A percentile compares a stretch with the other conserved stretches of the same genome.
Evolutionary conservation across 371 early-diverging fungal species (phyloP).

Genomic region (Coemansia sp.): DNA sequence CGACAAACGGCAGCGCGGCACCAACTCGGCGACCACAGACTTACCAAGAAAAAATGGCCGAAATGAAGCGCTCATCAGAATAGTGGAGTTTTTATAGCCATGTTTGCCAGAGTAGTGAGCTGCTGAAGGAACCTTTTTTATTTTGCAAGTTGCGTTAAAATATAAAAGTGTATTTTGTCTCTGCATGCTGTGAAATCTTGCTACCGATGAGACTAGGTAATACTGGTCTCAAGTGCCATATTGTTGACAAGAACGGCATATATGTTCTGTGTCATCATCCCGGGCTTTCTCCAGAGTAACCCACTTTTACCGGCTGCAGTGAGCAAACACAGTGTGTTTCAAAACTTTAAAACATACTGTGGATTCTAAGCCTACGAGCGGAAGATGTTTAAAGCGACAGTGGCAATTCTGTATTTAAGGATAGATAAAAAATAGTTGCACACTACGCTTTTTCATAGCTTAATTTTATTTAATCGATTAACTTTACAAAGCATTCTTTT

Average conservation of each 20-base stretch:
- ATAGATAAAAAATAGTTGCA: no score
- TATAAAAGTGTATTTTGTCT: conserved; percentile 51
- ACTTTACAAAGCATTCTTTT: no score
- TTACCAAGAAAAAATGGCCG: conserved; percentile 42
- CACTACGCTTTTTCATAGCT: no score
- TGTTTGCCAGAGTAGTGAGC: no score
- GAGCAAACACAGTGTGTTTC: conserved; percentile 26
- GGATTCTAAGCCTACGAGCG: conserved; percentile 42
- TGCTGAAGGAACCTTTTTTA: not conserved
- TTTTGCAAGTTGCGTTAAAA: conserved; percentile 26
- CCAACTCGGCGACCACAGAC: conserved; percentile 16
- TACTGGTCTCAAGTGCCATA: conserved; percentile 46
- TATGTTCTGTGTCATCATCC: conserved; percentile 63
- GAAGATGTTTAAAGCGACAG: conserved; percentile 45
- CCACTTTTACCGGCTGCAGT: conserved; percentile 39
- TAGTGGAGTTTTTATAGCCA: not conserved
- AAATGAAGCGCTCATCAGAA: conserved; percentile 25
- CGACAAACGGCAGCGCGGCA: not conserved
- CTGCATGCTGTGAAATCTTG: conserved; percentile 59
- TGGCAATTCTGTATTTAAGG: conserved; percentile 38
- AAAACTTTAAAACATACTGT: conserved; percentile 45
- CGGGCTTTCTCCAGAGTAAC: conserved; percentile 62
- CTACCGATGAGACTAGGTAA: conserved; percentile 53
- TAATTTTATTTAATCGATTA: no score
- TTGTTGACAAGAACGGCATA: conserved; percentile 57